Evolutionary conservation across 257 asterid genomes (phyloP), one percentile per base, ranked within the genome.

Genomic region (Apocynum venetum): DNA sequence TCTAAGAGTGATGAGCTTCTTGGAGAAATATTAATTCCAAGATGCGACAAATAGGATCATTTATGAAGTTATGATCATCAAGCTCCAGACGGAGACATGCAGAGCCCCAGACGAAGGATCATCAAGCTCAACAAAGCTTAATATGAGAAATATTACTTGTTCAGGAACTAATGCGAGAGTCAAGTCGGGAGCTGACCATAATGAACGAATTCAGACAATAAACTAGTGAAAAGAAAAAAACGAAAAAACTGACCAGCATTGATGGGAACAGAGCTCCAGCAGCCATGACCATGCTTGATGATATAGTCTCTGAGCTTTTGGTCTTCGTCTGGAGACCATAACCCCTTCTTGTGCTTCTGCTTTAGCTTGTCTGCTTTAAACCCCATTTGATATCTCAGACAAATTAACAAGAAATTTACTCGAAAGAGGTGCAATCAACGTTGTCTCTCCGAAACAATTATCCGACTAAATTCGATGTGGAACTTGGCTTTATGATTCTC

Each of bases 321-420:
- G 61, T 94, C 98, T 85, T 94, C 97, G 53, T 94, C 97, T 0
- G 98, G 97, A 2, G 97, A 90, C 98, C 97, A 94, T 4, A 94
- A 71, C 0, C 97, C 98, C 82, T 88, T 92, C 96, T 82, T 92
- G 84, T 85, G 88, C 87, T 87, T 93, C 79, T 72, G 84, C 81
- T 83, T 90, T 70, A 77, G 63, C 77, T 79, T 88, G 44, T 86
- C 93, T 65, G 65, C 41, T 76, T 81, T 87, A 46, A 72, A 70
- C 59, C 83, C 90, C 97, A 91, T 91, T 52, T 4, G 20, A 14
- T 4, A 40, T 77, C 20, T 81, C 77, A n/a, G 17, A 59, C 70
- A 41, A 76, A 35, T 17, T 44, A 46, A 53, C 8, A 10, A 59
- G 25, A 41, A 20, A 46, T 25, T 25, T 25, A 56, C 2, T 56